Percentiles rank a stretch among this genome's conserved stretches.
phyloP scores from a whole-genome alignment of 2,329 filamentous ascomycete genomes.

The Massarina eburnea region DNA sequence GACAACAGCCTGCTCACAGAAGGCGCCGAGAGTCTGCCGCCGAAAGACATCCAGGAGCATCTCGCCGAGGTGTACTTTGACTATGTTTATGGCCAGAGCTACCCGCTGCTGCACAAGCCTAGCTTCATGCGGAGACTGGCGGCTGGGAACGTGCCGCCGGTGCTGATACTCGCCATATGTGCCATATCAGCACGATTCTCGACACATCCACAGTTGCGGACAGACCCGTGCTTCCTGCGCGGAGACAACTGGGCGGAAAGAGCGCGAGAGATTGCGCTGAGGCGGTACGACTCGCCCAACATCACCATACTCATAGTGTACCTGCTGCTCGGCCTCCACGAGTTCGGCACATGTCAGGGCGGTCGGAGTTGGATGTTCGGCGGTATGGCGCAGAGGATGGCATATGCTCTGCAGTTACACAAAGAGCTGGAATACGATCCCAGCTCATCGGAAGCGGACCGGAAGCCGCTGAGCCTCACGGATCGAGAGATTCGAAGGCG shows the following conservation, averaged over 20 bases:
- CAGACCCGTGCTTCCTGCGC: conserved; percentile 77
- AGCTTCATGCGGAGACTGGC: conserved; percentile 92
- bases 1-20: conserved; percentile 79
- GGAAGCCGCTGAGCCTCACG: conserved; percentile 76
- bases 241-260: conserved; percentile 89
- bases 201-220: conserved; percentile 76
- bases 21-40: conserved; percentile 78
- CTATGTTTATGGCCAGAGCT: conserved; percentile 91
- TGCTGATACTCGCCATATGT: conserved; percentile 90
- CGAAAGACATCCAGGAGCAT: conserved; percentile 88
- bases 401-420: conserved; percentile 91
- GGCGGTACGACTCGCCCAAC: conserved; percentile 90
- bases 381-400: conserved; percentile 94
- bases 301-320: conserved; percentile 94
- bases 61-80: conserved; percentile 95
- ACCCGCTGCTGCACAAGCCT: conserved; percentile 91
- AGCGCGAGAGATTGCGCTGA: conserved; percentile 83
- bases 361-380: conserved; percentile 94
- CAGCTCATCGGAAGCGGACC: conserved; percentile 59
- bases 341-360: conserved; percentile 96
- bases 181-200: conserved; percentile 95
- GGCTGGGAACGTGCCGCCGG: conserved; percentile 78
- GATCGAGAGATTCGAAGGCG: conserved; percentile 90
- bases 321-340: conserved; percentile 84
- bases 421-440: conserved; percentile 86